Evolutionary conservation across 257 asterid genomes (phyloP), one percentile per base, ranked within the genome.

Genomic region (Voacanga thouarsii): DNA sequence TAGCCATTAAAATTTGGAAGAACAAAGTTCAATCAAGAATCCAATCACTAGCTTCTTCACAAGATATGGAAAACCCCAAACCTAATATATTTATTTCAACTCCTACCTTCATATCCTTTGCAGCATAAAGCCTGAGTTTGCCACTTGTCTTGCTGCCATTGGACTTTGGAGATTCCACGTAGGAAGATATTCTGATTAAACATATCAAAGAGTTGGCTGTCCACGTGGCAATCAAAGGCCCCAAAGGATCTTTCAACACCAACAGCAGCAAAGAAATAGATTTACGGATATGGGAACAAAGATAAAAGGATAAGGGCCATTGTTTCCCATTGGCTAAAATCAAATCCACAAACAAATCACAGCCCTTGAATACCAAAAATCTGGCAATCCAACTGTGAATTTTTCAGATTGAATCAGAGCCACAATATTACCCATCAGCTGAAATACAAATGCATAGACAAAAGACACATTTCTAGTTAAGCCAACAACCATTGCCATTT

Each of bases 281-380:
- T 85, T 71, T 81, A 60, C 72, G 86, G 95, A 89, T 89, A 88
- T 86, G 91, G 85, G 83, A 82, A 66, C 71, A 12, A 12, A 81
- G 94, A 87, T 89, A 88, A 73, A 73, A 86, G 91, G 97, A 94
- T 92, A 94, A 92, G 89, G 43, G 59, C 75, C 55, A 18, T 76
- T 80, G 78, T 51, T 82, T 84, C 87, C 78, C 85, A 89, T 90
- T 91, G 91, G 97, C 92, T 82, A 79, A 15, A 26, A 82, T 67
- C 77, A 77, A 79, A 82, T 74, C 79, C 89, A 78, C 66, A 74
- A 79, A 76, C 80, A 71, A 73, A 90, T 83, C 81, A 28, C 82
- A 79, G 85, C 94, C 90, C 68, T 90, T 59, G 72, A 85, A 77
- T 87, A 75, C 84, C 78, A 67, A 90, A 89, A 83, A 88, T 86